Evolutionary conservation across 805 yeast species (phyloP).

Genomic region (Nakazawaea siamensis): DNA sequence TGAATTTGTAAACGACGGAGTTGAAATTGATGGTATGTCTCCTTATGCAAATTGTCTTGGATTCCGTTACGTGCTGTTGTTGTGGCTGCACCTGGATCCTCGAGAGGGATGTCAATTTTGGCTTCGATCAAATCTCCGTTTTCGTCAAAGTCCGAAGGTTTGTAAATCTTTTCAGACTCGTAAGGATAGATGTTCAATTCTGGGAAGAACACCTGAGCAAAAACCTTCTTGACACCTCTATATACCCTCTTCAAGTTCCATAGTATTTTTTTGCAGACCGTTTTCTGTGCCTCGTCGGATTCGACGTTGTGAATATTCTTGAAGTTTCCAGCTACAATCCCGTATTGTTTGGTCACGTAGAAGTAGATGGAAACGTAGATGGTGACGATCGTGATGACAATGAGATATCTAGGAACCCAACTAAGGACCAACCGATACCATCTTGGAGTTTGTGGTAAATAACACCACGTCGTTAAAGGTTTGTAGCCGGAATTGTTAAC

Average conservation of each 20-base stretch:
- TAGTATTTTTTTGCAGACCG: background rate
- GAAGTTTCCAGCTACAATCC: constrained; percentile 36
- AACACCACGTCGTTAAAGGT: constrained; percentile 70
- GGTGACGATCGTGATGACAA: constrained; percentile 51
- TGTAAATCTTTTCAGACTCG: background rate
- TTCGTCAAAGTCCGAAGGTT: constrained; percentile 2
- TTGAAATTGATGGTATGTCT: constrained; percentile 53
- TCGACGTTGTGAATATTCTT: constrained; percentile 2
- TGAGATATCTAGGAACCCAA: constrained; percentile 75
- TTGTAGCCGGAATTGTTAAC: constrained; percentile 47
- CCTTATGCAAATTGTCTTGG: constrained; percentile 37
- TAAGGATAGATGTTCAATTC: constrained; percentile 6
- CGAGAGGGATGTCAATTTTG: background rate
- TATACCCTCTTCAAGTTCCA: background rate
- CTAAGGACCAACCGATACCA: constrained; percentile 71
- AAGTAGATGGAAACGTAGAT: constrained; percentile 67
- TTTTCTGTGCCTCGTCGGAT: background rate
- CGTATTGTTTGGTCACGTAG: constrained; percentile 60
- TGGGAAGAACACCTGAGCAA: constrained; percentile 6
- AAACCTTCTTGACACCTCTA: background rate
- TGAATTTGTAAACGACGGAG: constrained; percentile 58
- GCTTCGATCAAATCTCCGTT: background rate
- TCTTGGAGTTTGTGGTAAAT: constrained; percentile 59
- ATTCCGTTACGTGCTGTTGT: background rate
- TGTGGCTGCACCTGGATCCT: background rate